phyloP scores from a whole-genome alignment of 2,329 filamentous ascomycete species.

The Penicillium sp. region DNA sequence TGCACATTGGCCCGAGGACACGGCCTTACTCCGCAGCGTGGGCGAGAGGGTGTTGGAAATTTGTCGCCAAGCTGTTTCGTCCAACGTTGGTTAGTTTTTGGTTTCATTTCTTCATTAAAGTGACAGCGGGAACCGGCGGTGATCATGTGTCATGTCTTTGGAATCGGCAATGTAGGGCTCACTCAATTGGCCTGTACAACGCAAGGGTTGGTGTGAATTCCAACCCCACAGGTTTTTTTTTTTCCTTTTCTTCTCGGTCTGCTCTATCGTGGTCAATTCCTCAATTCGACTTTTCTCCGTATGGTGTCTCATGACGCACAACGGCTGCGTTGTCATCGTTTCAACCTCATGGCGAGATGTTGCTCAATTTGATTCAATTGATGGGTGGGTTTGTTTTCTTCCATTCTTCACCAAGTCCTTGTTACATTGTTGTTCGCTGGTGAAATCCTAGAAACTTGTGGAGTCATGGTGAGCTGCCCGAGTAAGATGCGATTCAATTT shows the following conservation, averaged over 20 bases:
- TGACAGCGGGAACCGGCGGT: slow-evolving; percentile 25
- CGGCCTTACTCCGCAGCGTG: slow-evolving; percentile 6
- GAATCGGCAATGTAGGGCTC: slow-evolving; percentile 14
- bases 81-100: slow-evolving; percentile 1
- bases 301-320: background rate
- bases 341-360: background rate
- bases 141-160: slow-evolving; percentile 18
- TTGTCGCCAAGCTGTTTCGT: slow-evolving; percentile 3
- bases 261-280: background rate
- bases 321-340: background rate
- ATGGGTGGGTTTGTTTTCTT: background rate
- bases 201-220: slow-evolving; percentile 14
- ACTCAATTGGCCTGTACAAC: background rate
- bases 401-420: background rate
- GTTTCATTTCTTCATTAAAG: slow-evolving; percentile 9
- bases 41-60: slow-evolving; percentile 9
- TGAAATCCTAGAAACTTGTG: background rate
- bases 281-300: background rate
- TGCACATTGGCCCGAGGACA: slow-evolving; percentile 14
- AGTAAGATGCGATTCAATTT: slow-evolving; percentile 5
- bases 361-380: background rate
- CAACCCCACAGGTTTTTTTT: background rate
- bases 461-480: background rate
- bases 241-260: background rate
- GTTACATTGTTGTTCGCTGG: background rate